Evolutionary conservation across 169 alveolate genomes (phyloP).

Genomic region (Plasmodium vivax): DNA sequence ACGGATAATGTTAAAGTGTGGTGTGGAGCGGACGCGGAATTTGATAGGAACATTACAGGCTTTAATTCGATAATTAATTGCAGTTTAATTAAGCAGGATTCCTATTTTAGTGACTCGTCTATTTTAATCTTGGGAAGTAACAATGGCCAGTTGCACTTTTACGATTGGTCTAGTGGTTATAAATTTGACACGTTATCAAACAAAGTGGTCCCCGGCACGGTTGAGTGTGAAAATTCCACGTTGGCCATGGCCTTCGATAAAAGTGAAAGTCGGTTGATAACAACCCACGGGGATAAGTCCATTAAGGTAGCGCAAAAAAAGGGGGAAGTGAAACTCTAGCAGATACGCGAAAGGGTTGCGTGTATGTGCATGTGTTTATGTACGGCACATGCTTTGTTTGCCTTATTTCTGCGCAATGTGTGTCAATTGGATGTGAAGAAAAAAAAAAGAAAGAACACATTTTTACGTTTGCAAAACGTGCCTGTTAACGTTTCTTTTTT

Average conservation of each 20-base stretch:
- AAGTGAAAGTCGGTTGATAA: conserved; percentile 95
- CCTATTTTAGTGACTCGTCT: conserved; percentile 90
- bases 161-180: conserved; percentile 98
- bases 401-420: not conserved
- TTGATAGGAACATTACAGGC: conserved; percentile 88
- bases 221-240: conserved; percentile 96
- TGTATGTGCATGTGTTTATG: not conserved
- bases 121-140: conserved; percentile 96
- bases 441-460: not conserved
- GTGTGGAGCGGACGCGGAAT: conserved; percentile 90
- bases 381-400: not conserved
- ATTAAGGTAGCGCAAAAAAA: conserved; percentile 90
- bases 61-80: conserved; percentile 94
- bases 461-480: not conserved
- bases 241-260: conserved; percentile 94
- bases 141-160: conserved; percentile 95
- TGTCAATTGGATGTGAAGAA: not conserved
- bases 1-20: conserved; percentile 97
- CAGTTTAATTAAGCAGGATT: conserved; percentile 89
- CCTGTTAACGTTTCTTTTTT: not conserved
- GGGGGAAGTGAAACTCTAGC: not conserved
- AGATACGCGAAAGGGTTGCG: not conserved
- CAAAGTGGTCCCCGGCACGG: conserved; percentile 96
- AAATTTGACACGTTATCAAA: conserved; percentile 92
- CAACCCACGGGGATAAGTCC: conserved; percentile 99